Percentiles rank a stretch among this genome's conserved stretches.
Evolutionary conservation across 225 moss, liverwort and hornwort species (phyloP).

Genomic region (Marchantia polymorpha): DNA sequence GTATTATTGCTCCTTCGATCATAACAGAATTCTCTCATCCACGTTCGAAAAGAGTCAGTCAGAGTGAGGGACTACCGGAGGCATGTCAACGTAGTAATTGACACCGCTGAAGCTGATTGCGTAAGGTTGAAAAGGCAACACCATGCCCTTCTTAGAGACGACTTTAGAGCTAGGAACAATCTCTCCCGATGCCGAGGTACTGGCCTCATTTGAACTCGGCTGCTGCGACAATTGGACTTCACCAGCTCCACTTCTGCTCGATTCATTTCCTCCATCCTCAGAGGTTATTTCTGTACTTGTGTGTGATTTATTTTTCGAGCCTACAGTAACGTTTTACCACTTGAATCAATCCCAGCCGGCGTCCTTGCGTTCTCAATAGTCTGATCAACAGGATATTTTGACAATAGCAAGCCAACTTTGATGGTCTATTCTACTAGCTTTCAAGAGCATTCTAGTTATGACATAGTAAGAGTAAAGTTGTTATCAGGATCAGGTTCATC

Average conservation of each 20-base stretch:
- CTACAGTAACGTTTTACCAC: neutral
- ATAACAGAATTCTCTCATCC: neutral
- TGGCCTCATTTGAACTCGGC: neutral
- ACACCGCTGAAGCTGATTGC: constrained; percentile 3
- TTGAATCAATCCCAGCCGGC: too few species aligned
- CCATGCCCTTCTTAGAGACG: constrained; percentile 19
- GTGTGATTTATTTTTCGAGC: neutral
- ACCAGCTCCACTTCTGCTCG: neutral
- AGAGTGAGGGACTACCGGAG: neutral
- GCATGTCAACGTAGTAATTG: constrained; percentile 8
- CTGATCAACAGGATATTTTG: too few species aligned
- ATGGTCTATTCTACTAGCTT: too few species aligned
- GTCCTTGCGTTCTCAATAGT: too few species aligned
- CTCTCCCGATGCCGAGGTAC: neutral
- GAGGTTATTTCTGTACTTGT: neutral
- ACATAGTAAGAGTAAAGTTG: too few species aligned
- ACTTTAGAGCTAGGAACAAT: neutral
- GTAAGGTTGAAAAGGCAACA: constrained; percentile 14
- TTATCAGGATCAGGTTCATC: neutral
- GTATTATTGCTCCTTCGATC: too few species aligned
- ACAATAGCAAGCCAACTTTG: too few species aligned
- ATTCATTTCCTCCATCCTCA: neutral
- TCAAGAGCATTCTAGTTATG: too few species aligned
- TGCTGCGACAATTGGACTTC: neutral
- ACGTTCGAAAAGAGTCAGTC: neutral